Evolutionary conservation across 257 asterid species (phyloP), one percentile per base, ranked within the genome.

Genomic region (Agastache rugosa): DNA sequence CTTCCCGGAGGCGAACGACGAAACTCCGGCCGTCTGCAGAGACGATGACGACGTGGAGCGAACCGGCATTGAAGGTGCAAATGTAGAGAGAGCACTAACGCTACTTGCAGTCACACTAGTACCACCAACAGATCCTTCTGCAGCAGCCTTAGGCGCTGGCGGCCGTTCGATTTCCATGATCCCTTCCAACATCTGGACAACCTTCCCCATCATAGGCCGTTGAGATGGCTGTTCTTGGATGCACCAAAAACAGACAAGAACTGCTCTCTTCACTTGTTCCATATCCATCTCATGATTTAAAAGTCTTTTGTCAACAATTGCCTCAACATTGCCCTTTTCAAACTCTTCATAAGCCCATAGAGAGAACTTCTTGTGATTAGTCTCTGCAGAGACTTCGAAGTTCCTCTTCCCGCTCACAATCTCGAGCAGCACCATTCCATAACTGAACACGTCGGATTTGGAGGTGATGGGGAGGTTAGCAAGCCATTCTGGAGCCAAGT

Each of bases 161-260:
- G 96, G 97, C 77, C 78, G 80, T 64, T 80, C 85, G 42, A 90
- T 84, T 67, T 83, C 91, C 69, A 78, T 19, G 62, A 90, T 78
- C 14, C 98, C 98, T 74, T 90, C 98, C 82, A 93, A 61, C 98
- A 93, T 90, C 74, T 93, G 98, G 51, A 93, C 94, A 61, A 90
- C 97, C 77, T 90, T 93, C 47, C 97, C 89, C 98, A 93, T 93
- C 72, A 77, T 81, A 10, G 97, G 98, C 83, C 98, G 88, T 31
- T 87, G 97, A 62, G 96, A 89, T 4, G 97, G 96, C 72, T 93
- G 97, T 75, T 93, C 98, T 82, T 90, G 98, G 20, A 89, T 89
- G 83, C 98, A 92, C 98, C 98, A 92, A 78, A 92, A 92, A 72
- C 96, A 84, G 22, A 90, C 96, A 64, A 78, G 69, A 65, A 92